phyloP scores from a whole-genome alignment of 2,329 filamentous ascomycete species.

The Achaetomium macrosporum region DNA sequence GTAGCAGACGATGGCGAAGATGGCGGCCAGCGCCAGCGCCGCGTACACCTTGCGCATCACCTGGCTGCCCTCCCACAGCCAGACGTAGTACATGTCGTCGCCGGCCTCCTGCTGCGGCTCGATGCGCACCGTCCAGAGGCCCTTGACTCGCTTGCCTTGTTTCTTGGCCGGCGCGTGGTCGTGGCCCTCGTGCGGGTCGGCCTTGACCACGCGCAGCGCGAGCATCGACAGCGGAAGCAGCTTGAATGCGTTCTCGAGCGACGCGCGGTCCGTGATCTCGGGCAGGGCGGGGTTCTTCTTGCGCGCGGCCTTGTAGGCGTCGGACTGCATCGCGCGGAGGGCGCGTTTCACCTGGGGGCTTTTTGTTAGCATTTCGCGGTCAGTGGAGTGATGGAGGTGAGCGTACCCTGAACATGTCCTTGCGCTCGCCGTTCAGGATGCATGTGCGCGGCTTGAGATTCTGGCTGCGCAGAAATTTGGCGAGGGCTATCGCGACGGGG shows the following conservation, averaged over 20 bases:
- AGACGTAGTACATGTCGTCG: constrained; percentile 91
- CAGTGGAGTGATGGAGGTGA: constrained; percentile 7
- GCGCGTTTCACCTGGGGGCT: constrained; percentile 92
- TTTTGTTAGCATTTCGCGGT: constrained; percentile 5
- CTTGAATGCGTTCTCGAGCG: constrained; percentile 91
- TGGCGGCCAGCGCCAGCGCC: constrained; percentile 68
- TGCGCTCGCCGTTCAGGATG: constrained; percentile 91
- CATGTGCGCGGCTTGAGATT: constrained; percentile 84
- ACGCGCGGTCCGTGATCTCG: constrained; percentile 77
- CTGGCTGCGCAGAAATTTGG: constrained; percentile 78
- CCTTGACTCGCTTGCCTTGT: constrained; percentile 85
- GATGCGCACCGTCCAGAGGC: constrained; percentile 90
- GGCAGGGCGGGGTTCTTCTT: constrained; percentile 87
- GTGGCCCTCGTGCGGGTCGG: constrained; percentile 71
- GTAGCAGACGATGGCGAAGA: constrained; percentile 89
- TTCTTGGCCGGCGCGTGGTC: constrained; percentile 55
- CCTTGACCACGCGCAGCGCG: constrained; percentile 80
- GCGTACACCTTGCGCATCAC: constrained; percentile 92
- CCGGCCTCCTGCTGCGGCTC: constrained; percentile 89
- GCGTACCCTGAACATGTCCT: constrained; percentile 84
- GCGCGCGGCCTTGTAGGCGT: constrained; percentile 82
- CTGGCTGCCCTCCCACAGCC: constrained; percentile 92
- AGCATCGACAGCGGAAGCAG: constrained; percentile 90
- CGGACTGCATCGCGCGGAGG: constrained; percentile 80
- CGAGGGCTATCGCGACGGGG: constrained; percentile 80